These are phyloP conservation scores for Fusarium mexicanum DNA, from an alignment of 2,329 filamentous ascomycete species.

Conservation along the genomic window DNA sequence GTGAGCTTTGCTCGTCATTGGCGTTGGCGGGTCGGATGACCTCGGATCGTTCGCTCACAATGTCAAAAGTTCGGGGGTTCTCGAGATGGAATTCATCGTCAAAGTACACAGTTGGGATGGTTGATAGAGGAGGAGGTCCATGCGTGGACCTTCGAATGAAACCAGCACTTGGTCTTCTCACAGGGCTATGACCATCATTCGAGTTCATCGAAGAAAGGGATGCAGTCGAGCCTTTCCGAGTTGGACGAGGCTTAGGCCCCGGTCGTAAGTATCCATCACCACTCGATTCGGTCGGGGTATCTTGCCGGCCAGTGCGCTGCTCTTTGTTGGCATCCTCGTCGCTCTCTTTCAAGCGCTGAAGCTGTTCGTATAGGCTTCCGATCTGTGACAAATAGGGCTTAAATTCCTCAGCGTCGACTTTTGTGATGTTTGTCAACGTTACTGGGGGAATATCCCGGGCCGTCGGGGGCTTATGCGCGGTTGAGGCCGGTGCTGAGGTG, in stretches of 20 bases:
- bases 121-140: slow-evolving; percentile 85
- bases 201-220: slow-evolving; percentile 62
- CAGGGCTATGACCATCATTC: slow-evolving; percentile 55
- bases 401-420: slow-evolving; percentile 83
- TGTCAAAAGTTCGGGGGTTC: slow-evolving; percentile 94
- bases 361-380: slow-evolving; percentile 86
- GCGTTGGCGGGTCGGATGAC: slow-evolving; percentile 78
- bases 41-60: slow-evolving; percentile 95
- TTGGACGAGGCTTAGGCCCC: slow-evolving; percentile 40
- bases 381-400: slow-evolving; percentile 86
- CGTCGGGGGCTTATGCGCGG: slow-evolving; percentile 83
- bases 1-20: slow-evolving; percentile 62
- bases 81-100: slow-evolving; percentile 95
- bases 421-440: slow-evolving; percentile 85
- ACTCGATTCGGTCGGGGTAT: slow-evolving; percentile 52
- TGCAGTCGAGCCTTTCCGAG: slow-evolving; percentile 51
- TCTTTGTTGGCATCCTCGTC: slow-evolving; percentile 68
- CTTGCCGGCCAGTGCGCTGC: slow-evolving; percentile 53
- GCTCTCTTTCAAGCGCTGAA: slow-evolving; percentile 83
- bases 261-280: slow-evolving; percentile 60
- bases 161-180: slow-evolving; percentile 58
- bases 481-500: slow-evolving; percentile 73
- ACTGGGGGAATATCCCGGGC: slow-evolving; percentile 93
- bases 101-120: slow-evolving; percentile 92
- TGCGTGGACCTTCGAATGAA: slow-evolving; percentile 70